Conservation (phyloP, 495 filamentous ascomycete species). For the Lepidopterella palustris region DNA sequence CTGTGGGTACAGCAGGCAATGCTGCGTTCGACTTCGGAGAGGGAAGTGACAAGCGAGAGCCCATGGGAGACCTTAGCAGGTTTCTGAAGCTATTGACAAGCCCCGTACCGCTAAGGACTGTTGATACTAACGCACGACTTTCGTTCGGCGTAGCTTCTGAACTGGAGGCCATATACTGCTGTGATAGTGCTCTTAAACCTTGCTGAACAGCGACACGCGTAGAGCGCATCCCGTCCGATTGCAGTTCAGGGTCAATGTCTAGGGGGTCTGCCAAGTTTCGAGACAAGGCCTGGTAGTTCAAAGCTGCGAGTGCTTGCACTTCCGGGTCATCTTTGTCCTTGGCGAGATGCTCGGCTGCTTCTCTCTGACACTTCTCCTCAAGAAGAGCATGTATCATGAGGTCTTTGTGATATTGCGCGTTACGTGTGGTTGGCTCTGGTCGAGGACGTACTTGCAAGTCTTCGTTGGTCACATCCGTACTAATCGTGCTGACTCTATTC, state of each 20-base stretch:
- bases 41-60: background rate
- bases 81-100: background rate
- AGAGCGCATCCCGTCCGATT: background rate
- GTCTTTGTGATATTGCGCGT: constrained; percentile 17
- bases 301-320: constrained; percentile 16
- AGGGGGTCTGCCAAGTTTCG: constrained; percentile 7
- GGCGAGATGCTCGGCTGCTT: constrained; percentile 21
- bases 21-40: background rate
- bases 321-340: constrained; percentile 24
- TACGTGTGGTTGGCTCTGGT: constrained; percentile 3
- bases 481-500: background rate
- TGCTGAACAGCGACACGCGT: background rate
- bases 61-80: background rate
- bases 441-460: background rate
- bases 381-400: constrained; percentile 29
- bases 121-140: background rate
- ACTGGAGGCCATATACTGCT: background rate
- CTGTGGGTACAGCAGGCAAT: background rate
- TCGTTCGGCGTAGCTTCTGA: background rate
- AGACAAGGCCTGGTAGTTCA: constrained; percentile 17
- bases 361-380: constrained; percentile 25
- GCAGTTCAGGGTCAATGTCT: background rate
- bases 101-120: background rate
- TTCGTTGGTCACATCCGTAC: background rate
- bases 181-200: background rate